Conservation (phyloP, 257 asterid genomes). For the Nicotiana attenuata region DNA sequence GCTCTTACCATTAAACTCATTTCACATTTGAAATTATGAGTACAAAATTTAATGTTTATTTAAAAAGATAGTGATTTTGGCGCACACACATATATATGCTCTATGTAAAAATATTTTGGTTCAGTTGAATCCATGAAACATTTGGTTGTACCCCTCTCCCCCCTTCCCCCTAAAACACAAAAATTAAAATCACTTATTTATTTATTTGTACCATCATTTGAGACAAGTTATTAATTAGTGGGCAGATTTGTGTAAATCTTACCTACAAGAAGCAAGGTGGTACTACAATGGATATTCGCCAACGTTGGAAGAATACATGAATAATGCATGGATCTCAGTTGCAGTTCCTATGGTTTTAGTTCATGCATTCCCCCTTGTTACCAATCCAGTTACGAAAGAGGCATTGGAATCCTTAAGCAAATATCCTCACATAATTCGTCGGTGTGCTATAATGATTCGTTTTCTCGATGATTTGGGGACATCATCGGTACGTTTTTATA, state of each 20-base stretch:
- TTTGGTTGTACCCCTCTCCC: no score
- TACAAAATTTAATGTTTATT: no score
- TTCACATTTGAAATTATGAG: no score
- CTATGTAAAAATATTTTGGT: no score
- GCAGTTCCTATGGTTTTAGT: not conserved
- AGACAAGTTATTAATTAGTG: not conserved
- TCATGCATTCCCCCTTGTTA: slow-evolving; percentile 12
- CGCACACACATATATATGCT: no score
- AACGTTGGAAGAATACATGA: slow-evolving; percentile 21
- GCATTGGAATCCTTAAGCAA: slow-evolving; percentile 11
- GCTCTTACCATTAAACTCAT: no score
- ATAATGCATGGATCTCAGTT: slow-evolving; percentile 26
- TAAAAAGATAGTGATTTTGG: no score
- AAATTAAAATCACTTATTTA: no score
- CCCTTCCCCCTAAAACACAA: no score
- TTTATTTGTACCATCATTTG: no score
- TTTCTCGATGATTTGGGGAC: slow-evolving; percentile 32
- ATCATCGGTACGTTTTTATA: slow-evolving; percentile 17
- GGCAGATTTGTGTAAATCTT: slow-evolving; percentile 15
- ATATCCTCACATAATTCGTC: slow-evolving; percentile 21
- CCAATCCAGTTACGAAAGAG: slow-evolving; percentile 22
- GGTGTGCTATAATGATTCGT: slow-evolving; percentile 14
- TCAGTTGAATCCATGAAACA: no score
- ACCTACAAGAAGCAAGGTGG: slow-evolving; percentile 33
- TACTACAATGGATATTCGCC: slow-evolving; percentile 21